Conservation (phyloP, 768 basidiomycete species). For the Lentinula aciculospora region DNA sequence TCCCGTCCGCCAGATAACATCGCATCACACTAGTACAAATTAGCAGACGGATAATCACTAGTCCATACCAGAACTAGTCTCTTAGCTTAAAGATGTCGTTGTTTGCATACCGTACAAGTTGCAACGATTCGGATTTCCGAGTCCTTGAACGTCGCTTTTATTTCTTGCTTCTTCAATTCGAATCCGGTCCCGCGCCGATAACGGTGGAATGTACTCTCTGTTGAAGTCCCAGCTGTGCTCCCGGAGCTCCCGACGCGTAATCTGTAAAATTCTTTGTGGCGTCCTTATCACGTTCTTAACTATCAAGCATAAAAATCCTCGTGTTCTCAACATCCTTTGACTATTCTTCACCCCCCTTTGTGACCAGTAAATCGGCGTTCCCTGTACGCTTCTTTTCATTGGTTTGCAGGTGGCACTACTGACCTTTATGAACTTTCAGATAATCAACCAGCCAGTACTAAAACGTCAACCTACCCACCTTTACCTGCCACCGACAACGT, state of each 20-base stretch:
- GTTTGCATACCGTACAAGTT: neutral
- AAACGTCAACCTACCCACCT: neutral
- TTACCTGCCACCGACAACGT: neutral
- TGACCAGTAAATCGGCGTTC: no score
- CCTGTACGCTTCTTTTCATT: neutral
- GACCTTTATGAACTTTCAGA: neutral
- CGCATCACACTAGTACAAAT: neutral
- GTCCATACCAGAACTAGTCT: neutral
- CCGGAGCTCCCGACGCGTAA: neutral
- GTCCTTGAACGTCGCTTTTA: neutral
- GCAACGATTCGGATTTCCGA: neutral
- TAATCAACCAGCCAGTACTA: neutral
- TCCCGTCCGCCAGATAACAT: neutral
- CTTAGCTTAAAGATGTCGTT: neutral
- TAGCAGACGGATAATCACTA: neutral
- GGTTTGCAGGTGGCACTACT: neutral
- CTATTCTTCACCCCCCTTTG: neutral
- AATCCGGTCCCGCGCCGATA: neutral
- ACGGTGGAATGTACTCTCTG: neutral
- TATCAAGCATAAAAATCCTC: neutral
- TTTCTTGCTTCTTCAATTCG: neutral
- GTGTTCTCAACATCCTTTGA: neutral
- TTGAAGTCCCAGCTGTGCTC: neutral
- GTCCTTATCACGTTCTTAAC: neutral
- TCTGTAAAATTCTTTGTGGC: conserved; percentile 4